Conservation (phyloP, 768 basidiomycete genomes). For the Filobasidium wieringae region DNA sequence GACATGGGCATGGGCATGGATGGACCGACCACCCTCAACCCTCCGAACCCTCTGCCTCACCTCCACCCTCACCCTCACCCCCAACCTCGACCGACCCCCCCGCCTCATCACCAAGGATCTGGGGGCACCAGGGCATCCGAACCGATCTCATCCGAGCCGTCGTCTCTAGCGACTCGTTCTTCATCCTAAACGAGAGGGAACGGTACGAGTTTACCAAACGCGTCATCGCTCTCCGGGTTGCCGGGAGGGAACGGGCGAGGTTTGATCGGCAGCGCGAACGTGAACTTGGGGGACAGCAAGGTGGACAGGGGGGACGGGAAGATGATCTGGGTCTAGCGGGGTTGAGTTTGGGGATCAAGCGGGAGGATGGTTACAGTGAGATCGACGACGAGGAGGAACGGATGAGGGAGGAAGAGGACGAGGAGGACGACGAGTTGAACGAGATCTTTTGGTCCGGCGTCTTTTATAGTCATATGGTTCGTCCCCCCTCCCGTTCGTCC, state of each 20-base stretch:
- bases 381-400: slow-evolving; percentile 26
- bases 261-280: not conserved
- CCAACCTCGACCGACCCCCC: slow-evolving; percentile 3
- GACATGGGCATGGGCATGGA: not conserved
- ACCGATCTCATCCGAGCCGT: slow-evolving; percentile 62
- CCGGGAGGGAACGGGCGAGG: slow-evolving; percentile 42
- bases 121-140: slow-evolving; percentile 62
- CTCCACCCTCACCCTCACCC: slow-evolving; percentile 9
- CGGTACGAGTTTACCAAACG: slow-evolving; percentile 65
- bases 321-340: slow-evolving; percentile 18
- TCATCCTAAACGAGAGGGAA: slow-evolving; percentile 63
- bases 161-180: slow-evolving; percentile 65
- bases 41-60: not conserved
- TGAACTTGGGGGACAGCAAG: not conserved
- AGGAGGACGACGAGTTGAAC: slow-evolving; percentile 54
- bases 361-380: slow-evolving; percentile 8
- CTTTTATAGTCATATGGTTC: slow-evolving; percentile 76
- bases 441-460: slow-evolving; percentile 64
- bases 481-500: slow-evolving; percentile 20
- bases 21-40: not conserved
- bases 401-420: slow-evolving; percentile 44
- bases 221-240: slow-evolving; percentile 52
- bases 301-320: slow-evolving; percentile 3
- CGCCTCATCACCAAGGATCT: slow-evolving; percentile 60
- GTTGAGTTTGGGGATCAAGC: slow-evolving; percentile 12